A percentile compares a stretch with the other conserved stretches of the same genome.
Conservation (phyloP, 2,329 filamentous ascomycete species). For the Verticillium nonalfalfae region DNA sequence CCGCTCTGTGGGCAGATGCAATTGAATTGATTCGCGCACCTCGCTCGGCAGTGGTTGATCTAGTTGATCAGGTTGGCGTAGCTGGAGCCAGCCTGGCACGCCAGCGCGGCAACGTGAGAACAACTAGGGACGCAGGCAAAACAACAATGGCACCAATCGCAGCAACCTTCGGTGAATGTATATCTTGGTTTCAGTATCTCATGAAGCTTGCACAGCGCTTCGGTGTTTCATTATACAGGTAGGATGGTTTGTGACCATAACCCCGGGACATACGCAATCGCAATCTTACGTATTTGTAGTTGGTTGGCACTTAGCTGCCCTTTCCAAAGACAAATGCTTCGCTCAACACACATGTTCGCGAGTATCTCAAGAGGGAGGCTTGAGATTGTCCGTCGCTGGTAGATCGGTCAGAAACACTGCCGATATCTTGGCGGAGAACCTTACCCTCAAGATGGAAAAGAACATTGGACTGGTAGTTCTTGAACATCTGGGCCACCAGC, state of each 20-base stretch:
- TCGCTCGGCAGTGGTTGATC: conserved; percentile 17
- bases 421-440: conserved; percentile 7
- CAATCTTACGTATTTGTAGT: no score
- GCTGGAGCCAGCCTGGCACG: no score
- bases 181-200: background rate
- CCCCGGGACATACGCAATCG: no score
- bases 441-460: conserved; percentile 94
- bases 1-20: background rate
- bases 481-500: conserved; percentile 98
- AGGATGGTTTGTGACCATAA: no score
- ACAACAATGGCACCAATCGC: no score
- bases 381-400: conserved; percentile 74
- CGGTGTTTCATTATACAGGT: no score
- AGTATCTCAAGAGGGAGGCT: conserved; percentile 59
- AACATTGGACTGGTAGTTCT: conserved; percentile 98
- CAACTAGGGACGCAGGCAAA: no score
- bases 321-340: background rate
- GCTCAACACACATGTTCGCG: background rate
- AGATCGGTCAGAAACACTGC: conserved; percentile 9
- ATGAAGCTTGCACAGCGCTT: no score
- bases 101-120: no score
- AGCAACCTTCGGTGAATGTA: background rate
- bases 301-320: background rate
- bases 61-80: no score
- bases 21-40: conserved; percentile 30